Base-by-base conservation (phyloP, 1,139 yeast genomes). In the Candida albicans region DNA sequence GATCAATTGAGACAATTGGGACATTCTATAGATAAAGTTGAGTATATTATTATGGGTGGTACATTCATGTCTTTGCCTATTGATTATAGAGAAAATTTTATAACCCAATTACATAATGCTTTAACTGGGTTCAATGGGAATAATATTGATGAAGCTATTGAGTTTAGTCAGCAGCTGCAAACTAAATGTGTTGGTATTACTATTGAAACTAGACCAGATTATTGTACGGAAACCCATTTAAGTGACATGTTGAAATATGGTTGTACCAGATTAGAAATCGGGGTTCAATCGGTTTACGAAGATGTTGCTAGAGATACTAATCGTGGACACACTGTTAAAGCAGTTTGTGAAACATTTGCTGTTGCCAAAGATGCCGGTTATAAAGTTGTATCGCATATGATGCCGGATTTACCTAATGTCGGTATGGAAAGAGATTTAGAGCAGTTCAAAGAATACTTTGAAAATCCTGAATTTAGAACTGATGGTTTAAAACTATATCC, bases 151-250 rank as follows among this genome's bases (percentile, higher is more conserved):
- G 98, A 93, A 65, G 95, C 97, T 2, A 90, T 93, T 45, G 73
- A 74, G 51, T 87, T 85, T 61, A 89, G 97, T 1, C 99, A 93
- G 65, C 97, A 93, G 62, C 86, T 96, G 15, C 84, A 87, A 56
- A 93, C 98, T 6, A 95, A 95, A 62, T 93, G 99, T 76, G 99
- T 93, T 33, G 99, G 99, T 49, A 93, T 93, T 53, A 93, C 99
- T 14, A 93, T 93, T 56, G 99, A 93, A 67, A 93, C 99, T 0
- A 80, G 99, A 63, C 99, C 99, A 0, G 99, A 93, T 68, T 95
- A 95, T 69, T 93, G 99, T 73, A 90, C 98, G 0, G 95, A 87
- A 52, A 88, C 96, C 0, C 99, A 93, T 67, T 70, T 93, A 53
- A 87, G 93, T 61, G 98, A 93, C 62, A 93, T 93, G 98, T 76